Base-by-base conservation (phyloP, 306 rosid species). In the Carpinus fangiana region DNA sequence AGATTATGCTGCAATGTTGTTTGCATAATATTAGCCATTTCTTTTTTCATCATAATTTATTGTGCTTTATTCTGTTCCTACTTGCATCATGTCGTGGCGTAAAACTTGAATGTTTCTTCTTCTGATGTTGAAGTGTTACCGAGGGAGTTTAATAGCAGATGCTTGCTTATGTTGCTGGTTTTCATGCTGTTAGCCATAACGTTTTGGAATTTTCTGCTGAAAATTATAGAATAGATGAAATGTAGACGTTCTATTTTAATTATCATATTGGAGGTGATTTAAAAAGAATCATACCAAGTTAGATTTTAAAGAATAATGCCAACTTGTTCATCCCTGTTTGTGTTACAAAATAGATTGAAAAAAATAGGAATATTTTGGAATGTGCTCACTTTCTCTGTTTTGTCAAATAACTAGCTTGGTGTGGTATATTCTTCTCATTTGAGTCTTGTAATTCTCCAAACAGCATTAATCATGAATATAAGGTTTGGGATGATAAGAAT, bases 381-480 rank as follows among this genome's bases (percentile, higher is more conserved):
- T 13, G n/a, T 36, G 51, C 53, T 70, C 84, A 61, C 73, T 57
- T 67, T 62, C 31, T 69, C 4, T 81, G 69, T 8, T 66, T 71
- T 82, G 67, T 56, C 55, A 64, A 54, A 70, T 54, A 51, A 65
- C 57, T 80, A 53, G 72, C 50, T 75, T 70, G 34, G 54, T 54
- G 69, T 61, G 43, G 48, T 72, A 4, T 70, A 73, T 23, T 41
- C 41, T 47, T 77, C 70, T 53, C 79, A 59, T 62, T 48, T 68
- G 70, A 77, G 62, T 70, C 81, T 78, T 73, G 65, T 76, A 71
- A 81, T 41, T 45, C 43, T 73, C 28, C 47, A 65, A 60, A 73
- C 90, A 96, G 99, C 81, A 93, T 96, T 82, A 89, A 89, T 78
- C 99, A 96, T 68, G 99, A 93, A 71, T 90, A 82, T 84, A 93